phyloP scores from a whole-genome alignment of 2,329 filamentous ascomycete genomes.

The Beauveria rudraprayagi region DNA sequence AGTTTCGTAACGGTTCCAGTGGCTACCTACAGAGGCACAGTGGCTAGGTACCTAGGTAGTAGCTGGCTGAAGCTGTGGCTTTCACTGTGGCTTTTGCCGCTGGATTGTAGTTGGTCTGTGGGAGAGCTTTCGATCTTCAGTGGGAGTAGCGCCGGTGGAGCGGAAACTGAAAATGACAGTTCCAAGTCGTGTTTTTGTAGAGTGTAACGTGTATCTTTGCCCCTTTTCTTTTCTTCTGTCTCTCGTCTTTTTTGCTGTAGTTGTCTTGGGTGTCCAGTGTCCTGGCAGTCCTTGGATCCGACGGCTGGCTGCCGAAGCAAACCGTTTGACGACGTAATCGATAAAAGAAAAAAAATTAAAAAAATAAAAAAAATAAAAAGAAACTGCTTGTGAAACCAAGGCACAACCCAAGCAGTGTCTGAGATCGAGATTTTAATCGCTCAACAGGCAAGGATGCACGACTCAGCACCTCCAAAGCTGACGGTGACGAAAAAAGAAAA shows the following conservation, averaged over 20 bases:
- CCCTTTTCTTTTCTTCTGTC: background rate
- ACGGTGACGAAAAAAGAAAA: background rate
- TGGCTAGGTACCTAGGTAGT: too few species aligned
- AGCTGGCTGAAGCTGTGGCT: too few species aligned
- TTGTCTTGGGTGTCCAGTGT: background rate
- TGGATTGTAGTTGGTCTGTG: too few species aligned
- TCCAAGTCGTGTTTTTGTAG: too few species aligned
- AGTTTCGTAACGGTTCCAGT: too few species aligned
- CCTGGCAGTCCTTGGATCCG: background rate
- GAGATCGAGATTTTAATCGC: constrained; percentile 1
- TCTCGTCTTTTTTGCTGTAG: background rate
- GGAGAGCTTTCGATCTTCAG: too few species aligned
- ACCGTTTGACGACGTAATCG: background rate
- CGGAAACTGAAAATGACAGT: too few species aligned
- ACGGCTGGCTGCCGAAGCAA: background rate
- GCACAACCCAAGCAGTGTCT: background rate
- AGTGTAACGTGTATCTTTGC: too few species aligned
- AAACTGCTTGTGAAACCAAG: background rate
- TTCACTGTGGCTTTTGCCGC: too few species aligned
- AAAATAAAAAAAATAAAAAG: background rate
- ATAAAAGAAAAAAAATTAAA: background rate
- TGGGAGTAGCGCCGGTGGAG: too few species aligned
- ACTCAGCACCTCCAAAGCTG: too few species aligned
- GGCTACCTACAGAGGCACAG: too few species aligned
- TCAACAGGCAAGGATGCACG: background rate